Evolutionary conservation across 2,329 filamentous ascomycete species (phyloP).

Genomic region (Ophioceras dolichostomum): DNA sequence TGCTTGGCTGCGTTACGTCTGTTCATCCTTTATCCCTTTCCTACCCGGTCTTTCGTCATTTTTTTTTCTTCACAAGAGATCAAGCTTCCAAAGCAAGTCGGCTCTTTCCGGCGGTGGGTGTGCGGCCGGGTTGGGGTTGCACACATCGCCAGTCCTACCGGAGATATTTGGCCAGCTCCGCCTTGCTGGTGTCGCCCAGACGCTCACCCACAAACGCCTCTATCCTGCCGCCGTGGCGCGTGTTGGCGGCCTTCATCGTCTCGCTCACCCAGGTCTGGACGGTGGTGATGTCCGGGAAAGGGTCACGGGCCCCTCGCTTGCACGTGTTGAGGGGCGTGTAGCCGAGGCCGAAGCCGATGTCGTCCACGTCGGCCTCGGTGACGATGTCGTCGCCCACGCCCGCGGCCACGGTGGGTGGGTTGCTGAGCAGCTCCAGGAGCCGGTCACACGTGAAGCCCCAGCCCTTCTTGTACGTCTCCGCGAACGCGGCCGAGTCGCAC

Average conservation of each 20-base stretch:
- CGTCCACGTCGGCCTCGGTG: slow-evolving; percentile 82
- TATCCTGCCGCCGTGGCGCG: slow-evolving; percentile 58
- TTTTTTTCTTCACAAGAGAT: no score
- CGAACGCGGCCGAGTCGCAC: slow-evolving; percentile 75
- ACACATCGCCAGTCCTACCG: no score
- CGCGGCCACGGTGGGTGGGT: slow-evolving; percentile 59
- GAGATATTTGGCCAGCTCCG: slow-evolving; percentile 39
- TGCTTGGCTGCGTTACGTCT: no score
- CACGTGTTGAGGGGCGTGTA: slow-evolving; percentile 92
- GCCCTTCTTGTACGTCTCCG: slow-evolving; percentile 70
- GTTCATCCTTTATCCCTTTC: no score
- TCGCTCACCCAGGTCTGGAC: slow-evolving; percentile 75
- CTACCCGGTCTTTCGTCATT: no score
- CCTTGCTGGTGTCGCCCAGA: slow-evolving; percentile 48
- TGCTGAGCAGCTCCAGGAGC: slow-evolving; percentile 79
- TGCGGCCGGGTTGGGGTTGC: no score
- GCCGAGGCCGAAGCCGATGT: slow-evolving; percentile 86
- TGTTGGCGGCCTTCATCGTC: slow-evolving; percentile 68
- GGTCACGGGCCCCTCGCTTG: slow-evolving; percentile 60
- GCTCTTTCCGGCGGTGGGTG: no score
- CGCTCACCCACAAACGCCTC: slow-evolving; percentile 60
- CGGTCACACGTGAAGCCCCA: slow-evolving; percentile 86
- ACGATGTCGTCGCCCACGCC: slow-evolving; percentile 64
- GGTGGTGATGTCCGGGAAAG: slow-evolving; percentile 74
- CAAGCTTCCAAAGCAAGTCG: no score